A percentile compares a stretch with the other conserved stretches of the same genome.
phyloP scores from a whole-genome alignment of 2,329 filamentous ascomycete genomes.

The Pseudocercospora cruenta region DNA sequence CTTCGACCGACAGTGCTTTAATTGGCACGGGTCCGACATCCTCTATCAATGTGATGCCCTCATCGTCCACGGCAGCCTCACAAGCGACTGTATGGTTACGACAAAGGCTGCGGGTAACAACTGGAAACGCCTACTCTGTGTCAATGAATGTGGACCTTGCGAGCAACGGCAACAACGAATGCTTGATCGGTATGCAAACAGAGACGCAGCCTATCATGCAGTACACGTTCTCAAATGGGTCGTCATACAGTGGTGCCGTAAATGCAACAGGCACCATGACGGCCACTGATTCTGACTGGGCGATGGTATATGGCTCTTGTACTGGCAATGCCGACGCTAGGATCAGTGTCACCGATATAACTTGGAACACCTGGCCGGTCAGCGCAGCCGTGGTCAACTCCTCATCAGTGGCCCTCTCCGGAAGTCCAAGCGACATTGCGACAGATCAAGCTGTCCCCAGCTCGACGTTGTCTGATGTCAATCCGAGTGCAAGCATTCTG shows the following conservation, averaged over 20 bases:
- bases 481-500: too few relatives aligned
- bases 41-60: too few relatives aligned
- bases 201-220: not conserved
- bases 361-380: not conserved
- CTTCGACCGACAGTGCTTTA: too few relatives aligned
- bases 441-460: not conserved
- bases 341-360: not conserved
- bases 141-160: not conserved
- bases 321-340: not conserved
- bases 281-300: not conserved
- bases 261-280: not conserved
- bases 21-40: too few relatives aligned
- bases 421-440: not conserved
- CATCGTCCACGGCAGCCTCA: too few relatives aligned
- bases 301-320: not conserved
- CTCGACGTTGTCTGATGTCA: not conserved
- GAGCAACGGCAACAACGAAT: not conserved
- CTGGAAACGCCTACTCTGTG: not conserved
- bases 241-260: not conserved
- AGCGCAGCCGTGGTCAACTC: not conserved
- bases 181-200: not conserved
- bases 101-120: not conserved
- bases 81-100: not conserved
- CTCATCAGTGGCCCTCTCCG: not conserved
- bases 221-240: not conserved